Percentiles rank a stretch among this genome's conserved stretches.
These are phyloP conservation scores for Fusarium brevicatenulatum DNA, from an alignment of 2,329 filamentous ascomycete genomes.

Conservation along the genomic window DNA sequence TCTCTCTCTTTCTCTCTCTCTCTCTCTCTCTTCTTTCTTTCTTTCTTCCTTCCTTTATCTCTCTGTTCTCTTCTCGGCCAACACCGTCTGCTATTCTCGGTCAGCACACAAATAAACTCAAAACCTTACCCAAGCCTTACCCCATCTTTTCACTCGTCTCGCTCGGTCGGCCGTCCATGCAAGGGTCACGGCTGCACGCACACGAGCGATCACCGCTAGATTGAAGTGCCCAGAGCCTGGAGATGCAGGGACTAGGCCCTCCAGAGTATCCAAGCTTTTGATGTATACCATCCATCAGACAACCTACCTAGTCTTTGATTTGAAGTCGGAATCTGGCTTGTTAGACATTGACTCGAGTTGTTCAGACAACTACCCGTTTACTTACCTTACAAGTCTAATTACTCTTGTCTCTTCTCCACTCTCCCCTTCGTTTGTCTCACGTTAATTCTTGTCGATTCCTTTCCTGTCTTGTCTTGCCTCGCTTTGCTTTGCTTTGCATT, in stretches of 20 bases:
- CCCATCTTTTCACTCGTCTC: slow-evolving; percentile 9
- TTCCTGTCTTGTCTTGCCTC: neutral
- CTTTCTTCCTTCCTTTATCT: neutral
- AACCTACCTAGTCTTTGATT: slow-evolving; percentile 10
- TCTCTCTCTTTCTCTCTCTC: neutral
- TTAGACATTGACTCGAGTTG: neutral
- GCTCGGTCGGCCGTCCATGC: neutral
- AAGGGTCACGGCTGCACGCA: slow-evolving; percentile 33
- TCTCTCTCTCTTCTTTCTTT: neutral
- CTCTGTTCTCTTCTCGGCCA: neutral
- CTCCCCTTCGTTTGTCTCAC: slow-evolving; percentile 5
- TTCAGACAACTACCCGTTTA: neutral
- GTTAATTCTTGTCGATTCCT: slow-evolving; percentile 19
- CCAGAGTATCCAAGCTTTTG: slow-evolving; percentile 32
- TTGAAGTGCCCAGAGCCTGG: slow-evolving; percentile 29
- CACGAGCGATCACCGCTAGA: slow-evolving; percentile 34
- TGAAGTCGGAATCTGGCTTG: neutral
- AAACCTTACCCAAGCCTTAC: neutral
- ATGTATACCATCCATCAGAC: slow-evolving; percentile 18
- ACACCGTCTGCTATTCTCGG: slow-evolving; percentile 1
- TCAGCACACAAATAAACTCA: slow-evolving; percentile 5
- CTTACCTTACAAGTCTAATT: neutral
- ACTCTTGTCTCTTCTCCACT: neutral
- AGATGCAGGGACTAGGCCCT: slow-evolving; percentile 33
- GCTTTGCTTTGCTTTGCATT: neutral